These are phyloP conservation scores for Beta vulgaris DNA, from an alignment of 148 eudicot species.

Conservation along the genomic window DNA sequence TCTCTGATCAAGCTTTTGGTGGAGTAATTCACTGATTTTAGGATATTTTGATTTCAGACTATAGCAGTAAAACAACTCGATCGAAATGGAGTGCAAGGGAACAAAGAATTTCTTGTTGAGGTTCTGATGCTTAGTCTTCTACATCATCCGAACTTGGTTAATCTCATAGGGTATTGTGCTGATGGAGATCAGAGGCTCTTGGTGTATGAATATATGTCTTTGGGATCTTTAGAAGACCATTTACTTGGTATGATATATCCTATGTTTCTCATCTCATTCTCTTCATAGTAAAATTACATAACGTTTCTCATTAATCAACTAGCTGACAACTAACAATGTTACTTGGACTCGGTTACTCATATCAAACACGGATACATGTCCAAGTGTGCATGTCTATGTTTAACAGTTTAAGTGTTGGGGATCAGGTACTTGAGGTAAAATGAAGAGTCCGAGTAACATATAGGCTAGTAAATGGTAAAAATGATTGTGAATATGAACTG, in stretches of 20 bases:
- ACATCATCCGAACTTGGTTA: conserved; percentile 58
- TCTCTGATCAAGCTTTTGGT: neutral
- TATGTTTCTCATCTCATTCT: neutral
- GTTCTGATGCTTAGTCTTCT: conserved; percentile 69
- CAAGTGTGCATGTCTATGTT: no score
- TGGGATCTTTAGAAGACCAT: conserved; percentile 54
- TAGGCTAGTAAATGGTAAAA: no score
- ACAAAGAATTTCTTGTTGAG: conserved; percentile 68
- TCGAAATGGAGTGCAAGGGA: conserved; percentile 67
- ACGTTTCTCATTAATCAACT: neutral
- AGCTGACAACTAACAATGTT: no score
- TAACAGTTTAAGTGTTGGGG: no score
- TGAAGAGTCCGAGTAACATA: no score
- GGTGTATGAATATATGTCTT: conserved; percentile 48
- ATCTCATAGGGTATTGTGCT: conserved; percentile 66
- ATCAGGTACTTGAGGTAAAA: no score
- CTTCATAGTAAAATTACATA: neutral
- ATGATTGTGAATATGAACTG: no score
- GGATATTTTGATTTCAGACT: conserved; percentile 27
- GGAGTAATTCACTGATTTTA: neutral
- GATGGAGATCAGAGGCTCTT: conserved; percentile 56
- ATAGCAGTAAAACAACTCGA: conserved; percentile 73
- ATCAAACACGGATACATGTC: no score
- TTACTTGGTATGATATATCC: conserved; percentile 32
- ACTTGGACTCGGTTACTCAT: no score